Conservation (phyloP, 371 early-diverging fungal species). For the Rhizopus stolonifer region DNA sequence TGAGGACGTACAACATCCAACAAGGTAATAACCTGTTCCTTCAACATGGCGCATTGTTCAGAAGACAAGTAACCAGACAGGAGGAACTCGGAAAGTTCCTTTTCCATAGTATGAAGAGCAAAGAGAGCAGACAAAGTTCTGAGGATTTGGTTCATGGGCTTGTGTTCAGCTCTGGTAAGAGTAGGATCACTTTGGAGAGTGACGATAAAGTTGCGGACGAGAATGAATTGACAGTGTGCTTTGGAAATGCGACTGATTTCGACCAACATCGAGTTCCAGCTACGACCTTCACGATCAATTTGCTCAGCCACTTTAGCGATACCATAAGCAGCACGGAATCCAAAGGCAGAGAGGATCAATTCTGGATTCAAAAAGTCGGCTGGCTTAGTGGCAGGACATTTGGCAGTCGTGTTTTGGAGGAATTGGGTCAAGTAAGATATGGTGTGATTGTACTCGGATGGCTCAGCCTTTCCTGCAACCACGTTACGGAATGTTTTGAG, state of each 20-base stretch:
- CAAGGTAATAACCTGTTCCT: conserved; percentile 44
- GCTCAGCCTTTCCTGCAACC: conserved; percentile 50
- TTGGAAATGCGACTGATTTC: conserved; percentile 62
- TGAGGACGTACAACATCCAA: conserved; percentile 66
- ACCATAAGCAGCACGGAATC: conserved; percentile 66
- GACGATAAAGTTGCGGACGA: conserved; percentile 58
- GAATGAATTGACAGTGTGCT: conserved; percentile 69
- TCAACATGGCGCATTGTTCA: conserved; percentile 53
- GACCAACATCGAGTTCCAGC: conserved; percentile 70
- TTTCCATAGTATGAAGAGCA: conserved; percentile 67
- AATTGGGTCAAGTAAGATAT: conserved; percentile 53
- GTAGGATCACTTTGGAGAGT: conserved; percentile 41
- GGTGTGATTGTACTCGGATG: conserved; percentile 52
- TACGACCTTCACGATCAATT: conserved; percentile 54
- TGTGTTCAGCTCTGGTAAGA: conserved; percentile 28
- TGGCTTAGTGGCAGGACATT: conserved; percentile 43
- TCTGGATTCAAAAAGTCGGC: conserved; percentile 60
- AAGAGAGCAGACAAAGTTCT: conserved; percentile 44
- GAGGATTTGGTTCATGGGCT: conserved; percentile 39
- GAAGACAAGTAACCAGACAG: conserved; percentile 49
- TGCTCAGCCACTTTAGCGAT: conserved; percentile 55
- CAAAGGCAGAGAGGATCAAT: conserved; percentile 62
- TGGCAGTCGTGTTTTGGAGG: conserved; percentile 52
- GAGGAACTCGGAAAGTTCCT: conserved; percentile 66
- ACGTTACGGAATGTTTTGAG: conserved; percentile 58